phyloP scores from a whole-genome alignment of 1,284 basidiomycete genomes.

The Sporisorium reilianum region DNA sequence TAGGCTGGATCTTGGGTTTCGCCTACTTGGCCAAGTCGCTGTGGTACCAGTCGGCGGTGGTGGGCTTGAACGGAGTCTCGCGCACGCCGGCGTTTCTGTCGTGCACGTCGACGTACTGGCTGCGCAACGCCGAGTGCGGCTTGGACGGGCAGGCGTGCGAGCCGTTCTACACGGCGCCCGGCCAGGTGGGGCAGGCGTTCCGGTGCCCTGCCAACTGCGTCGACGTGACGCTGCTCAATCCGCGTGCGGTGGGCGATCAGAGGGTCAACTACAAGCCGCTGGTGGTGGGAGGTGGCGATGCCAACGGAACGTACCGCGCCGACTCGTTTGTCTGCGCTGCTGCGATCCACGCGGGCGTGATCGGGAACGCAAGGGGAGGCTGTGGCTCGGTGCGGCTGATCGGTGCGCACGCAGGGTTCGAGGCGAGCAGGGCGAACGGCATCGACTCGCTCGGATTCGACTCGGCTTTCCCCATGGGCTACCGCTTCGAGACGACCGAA shows the following conservation, averaged over 20 bases:
- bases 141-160: conserved; percentile 78
- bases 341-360: conserved; percentile 79
- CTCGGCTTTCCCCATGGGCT: conserved; percentile 78
- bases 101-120: conserved; percentile 67
- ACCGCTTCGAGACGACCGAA: conserved; percentile 71
- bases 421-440: conserved; percentile 76
- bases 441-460: conserved; percentile 80
- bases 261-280: conserved; percentile 79
- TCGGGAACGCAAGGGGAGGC: conserved; percentile 78
- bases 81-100: conserved; percentile 41
- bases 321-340: conserved; percentile 88
- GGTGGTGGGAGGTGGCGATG: conserved; percentile 81
- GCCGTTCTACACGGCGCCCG: conserved; percentile 75
- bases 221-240: conserved; percentile 79
- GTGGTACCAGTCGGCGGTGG: conserved; percentile 57
- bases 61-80: conserved; percentile 17
- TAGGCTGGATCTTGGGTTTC: conserved; percentile 64
- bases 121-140: conserved; percentile 74
- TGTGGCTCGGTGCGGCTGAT: conserved; percentile 79
- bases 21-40: conserved; percentile 47
- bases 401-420: conserved; percentile 79
- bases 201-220: conserved; percentile 83
- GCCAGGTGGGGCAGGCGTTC: conserved; percentile 74
- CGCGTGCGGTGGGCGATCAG: conserved; percentile 78
- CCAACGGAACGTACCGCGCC: conserved; percentile 75